phyloP scores from a whole-genome alignment of 2,329 filamentous ascomycete species.

The Xylariaceae sp. region DNA sequence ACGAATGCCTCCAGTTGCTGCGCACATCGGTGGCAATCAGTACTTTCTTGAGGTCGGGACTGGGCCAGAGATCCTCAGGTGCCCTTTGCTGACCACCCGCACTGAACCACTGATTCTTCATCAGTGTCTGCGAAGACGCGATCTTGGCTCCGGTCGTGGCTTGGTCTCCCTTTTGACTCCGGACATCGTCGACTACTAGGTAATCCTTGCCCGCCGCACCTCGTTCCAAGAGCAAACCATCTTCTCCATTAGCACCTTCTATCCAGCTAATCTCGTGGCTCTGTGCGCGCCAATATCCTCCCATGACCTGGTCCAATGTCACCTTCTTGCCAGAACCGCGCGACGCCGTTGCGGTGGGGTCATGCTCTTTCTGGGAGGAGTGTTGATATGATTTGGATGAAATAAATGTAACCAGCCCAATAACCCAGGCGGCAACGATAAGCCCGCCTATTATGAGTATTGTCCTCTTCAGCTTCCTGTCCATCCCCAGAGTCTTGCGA shows the following conservation, averaged over 20 bases:
- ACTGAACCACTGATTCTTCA: constrained; percentile 63
- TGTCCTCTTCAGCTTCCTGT: constrained; percentile 59
- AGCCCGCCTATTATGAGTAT: constrained; percentile 58
- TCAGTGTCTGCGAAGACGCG: constrained; percentile 62
- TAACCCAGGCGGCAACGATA: constrained; percentile 63
- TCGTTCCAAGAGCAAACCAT: constrained; percentile 79
- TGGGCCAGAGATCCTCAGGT: constrained; percentile 67
- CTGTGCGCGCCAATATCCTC: constrained; percentile 60
- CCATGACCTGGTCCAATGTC: constrained; percentile 66
- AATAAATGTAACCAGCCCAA: constrained; percentile 64
- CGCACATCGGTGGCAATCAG: constrained; percentile 69
- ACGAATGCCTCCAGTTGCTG: constrained; percentile 87
- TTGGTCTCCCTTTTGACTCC: constrained; percentile 43
- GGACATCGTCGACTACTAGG: constrained; percentile 82
- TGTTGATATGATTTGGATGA: constrained; percentile 62
- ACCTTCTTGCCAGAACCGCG: constrained; percentile 67
- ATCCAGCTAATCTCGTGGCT: constrained; percentile 73
- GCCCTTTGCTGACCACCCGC: constrained; percentile 51
- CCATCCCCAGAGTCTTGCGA: constrained; percentile 51
- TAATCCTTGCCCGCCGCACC: constrained; percentile 63
- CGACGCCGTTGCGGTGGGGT: constrained; percentile 58
- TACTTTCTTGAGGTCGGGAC: constrained; percentile 79
- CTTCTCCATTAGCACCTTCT: constrained; percentile 67
- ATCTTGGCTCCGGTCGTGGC: constrained; percentile 33
- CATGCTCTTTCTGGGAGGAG: constrained; percentile 57